Evolutionary conservation across 139 green algal genomes (phyloP), one percentile per base, ranked within the genome.

Genomic region (Trebouxia sp.): DNA sequence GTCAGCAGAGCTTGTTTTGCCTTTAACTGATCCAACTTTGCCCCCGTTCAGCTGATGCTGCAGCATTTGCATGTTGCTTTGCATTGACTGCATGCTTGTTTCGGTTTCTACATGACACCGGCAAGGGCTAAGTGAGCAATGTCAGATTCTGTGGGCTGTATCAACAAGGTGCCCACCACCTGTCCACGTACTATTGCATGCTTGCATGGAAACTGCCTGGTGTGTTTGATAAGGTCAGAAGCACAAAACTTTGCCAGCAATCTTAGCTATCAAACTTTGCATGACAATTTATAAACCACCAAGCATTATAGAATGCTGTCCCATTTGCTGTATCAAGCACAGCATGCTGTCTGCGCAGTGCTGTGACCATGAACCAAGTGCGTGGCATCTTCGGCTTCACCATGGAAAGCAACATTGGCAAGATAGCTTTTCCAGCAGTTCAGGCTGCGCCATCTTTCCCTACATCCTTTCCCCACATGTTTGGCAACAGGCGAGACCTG

Each of bases 391-490:
- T 98, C 85, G 94, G 94, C 3, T 93, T 98, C 43, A 89, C 76
- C 17, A 76, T 77, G 39, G 92, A 98, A n/a, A 90, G 96, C 87
- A 91, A 96, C 89, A 98, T 99, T 41, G 97, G 94, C 72, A 98
- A 98, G 84, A 94, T 99, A 70, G 88, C 88, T 5, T 99, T 99
- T 87, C 96, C 96, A 7, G 94, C 97, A 28, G 88, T 98, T 24
- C 92, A 96, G 87, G 97, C 97, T 8, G 94, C 95, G 1, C 97
- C 96, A 17, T 93, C 91, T 43, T 98, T 99, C 83, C 92, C 97
- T 0, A 89, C 93, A 65, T 93, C 88, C 76, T 99, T 99, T 81
- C 97, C 97, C 3, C 96, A 99, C 90, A 97, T 99, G 81, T 99
- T 98, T 87, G 94, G 94, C 28, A 82, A 80, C 11, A 82, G 87